A percentile compares a stretch with the other conserved stretches of the same genome.
Conservation (phyloP, 1,284 basidiomycete species). For the Inonotus hispidus region DNA sequence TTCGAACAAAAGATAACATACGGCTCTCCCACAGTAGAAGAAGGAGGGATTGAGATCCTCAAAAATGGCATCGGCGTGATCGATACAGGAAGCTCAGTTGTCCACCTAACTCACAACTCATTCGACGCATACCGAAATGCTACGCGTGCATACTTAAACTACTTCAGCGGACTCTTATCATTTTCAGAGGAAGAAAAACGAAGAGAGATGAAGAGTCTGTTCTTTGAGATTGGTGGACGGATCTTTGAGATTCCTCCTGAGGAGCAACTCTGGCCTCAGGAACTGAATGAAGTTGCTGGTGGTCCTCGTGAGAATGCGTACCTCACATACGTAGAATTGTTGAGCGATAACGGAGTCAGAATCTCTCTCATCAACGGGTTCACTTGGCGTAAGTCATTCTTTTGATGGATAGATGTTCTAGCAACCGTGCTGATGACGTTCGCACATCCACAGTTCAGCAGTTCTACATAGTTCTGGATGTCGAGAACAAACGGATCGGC, state of each 20-base stretch:
- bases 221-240: conserved; percentile 19
- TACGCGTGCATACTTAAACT: conserved; percentile 15
- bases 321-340: conserved; percentile 8
- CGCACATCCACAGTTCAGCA: conserved; percentile 20
- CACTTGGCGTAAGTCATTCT: neutral
- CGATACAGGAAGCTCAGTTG: conserved; percentile 22
- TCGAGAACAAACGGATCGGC: conserved; percentile 19
- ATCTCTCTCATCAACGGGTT: conserved; percentile 1
- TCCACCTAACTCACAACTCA: conserved; percentile 13
- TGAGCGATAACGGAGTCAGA: neutral
- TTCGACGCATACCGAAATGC: conserved; percentile 18
- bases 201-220: conserved; percentile 17
- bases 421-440: neutral
- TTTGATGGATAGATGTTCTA: neutral
- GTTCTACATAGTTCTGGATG: conserved; percentile 21
- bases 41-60: neutral
- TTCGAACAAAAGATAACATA: conserved; percentile 29
- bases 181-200: neutral
- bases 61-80: conserved; percentile 21
- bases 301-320: conserved; percentile 16
- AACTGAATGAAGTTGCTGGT: conserved; percentile 17
- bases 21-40: conserved; percentile 10
- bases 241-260: conserved; percentile 18
- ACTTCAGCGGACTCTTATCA: conserved; percentile 18
- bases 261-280: conserved; percentile 19